phyloP scores from a whole-genome alignment of 2,329 filamentous ascomycete species.

The Byssothecium circinans region DNA sequence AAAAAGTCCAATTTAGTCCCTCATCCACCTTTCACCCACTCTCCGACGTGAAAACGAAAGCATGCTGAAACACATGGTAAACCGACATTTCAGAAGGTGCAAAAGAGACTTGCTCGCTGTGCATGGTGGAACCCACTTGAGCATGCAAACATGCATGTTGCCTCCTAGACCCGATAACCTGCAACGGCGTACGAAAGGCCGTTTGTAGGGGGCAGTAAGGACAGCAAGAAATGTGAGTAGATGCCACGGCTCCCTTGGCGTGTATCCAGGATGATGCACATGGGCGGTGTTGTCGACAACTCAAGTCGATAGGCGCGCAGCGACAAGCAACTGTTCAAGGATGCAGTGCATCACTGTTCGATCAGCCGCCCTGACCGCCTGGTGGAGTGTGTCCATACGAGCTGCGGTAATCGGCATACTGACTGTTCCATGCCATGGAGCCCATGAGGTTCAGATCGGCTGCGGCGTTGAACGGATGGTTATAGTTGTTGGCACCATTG shows the following conservation, averaged over 20 bases:
- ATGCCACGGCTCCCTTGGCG: background rate
- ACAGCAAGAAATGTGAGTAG: background rate
- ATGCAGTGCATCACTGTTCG: slow-evolving; percentile 3
- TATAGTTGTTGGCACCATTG: background rate
- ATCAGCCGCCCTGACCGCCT: slow-evolving; percentile 45
- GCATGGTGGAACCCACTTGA: background rate
- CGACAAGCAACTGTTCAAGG: slow-evolving; percentile 15
- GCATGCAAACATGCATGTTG: background rate
- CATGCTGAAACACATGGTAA: background rate
- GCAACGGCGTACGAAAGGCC: background rate
- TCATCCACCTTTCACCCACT: background rate
- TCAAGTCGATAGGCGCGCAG: background rate
- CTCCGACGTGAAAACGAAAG: background rate
- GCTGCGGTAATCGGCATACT: slow-evolving; percentile 37
- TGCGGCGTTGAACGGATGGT: background rate
- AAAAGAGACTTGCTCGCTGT: background rate
- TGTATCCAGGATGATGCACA: background rate
- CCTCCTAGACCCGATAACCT: background rate
- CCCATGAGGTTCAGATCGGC: slow-evolving; percentile 28
- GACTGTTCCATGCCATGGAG: slow-evolving; percentile 22
- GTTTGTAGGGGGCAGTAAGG: background rate
- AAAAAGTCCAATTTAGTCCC: background rate
- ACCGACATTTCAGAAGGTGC: background rate
- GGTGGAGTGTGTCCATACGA: slow-evolving; percentile 41
- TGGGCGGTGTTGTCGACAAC: background rate